phyloP scores from a whole-genome alignment of 2,329 filamentous ascomycete genomes.

The Rasamsonia emersonii region DNA sequence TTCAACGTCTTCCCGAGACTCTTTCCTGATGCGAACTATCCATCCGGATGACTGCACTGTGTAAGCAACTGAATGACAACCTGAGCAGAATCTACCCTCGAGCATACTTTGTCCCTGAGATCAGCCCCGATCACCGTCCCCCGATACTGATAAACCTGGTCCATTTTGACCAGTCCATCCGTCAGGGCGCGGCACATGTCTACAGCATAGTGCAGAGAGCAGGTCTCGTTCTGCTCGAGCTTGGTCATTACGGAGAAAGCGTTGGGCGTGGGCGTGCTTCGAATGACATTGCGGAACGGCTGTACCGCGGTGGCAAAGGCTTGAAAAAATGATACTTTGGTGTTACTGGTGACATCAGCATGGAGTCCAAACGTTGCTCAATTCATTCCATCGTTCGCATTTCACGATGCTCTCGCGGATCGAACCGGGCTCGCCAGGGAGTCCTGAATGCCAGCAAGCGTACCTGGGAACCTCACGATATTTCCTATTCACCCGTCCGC shows the following conservation, averaged over 20 bases:
- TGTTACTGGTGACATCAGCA: constrained; percentile 39
- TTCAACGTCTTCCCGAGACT: constrained; percentile 22
- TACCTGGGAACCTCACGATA: constrained; percentile 54
- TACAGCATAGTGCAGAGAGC: constrained; percentile 49
- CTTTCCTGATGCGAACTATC: constrained; percentile 23
- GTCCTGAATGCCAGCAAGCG: too few species aligned
- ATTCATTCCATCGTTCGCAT: too few species aligned
- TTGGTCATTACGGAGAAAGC: constrained; percentile 46
- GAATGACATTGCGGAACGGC: constrained; percentile 45
- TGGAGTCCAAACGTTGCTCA: too few species aligned
- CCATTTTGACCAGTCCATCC: constrained; percentile 28
- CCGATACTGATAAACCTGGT: constrained; percentile 24
- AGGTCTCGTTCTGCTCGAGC: constrained; percentile 50
- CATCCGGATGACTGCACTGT: constrained; percentile 19
- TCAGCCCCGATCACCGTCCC: constrained; percentile 28
- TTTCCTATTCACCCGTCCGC: constrained; percentile 42
- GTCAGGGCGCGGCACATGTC: constrained; percentile 45
- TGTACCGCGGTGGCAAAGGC: constrained; percentile 47
- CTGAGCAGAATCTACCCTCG: neutral
- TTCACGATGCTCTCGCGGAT: too few species aligned
- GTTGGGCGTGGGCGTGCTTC: constrained; percentile 42
- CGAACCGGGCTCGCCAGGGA: too few species aligned
- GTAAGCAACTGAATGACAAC: constrained; percentile 8
- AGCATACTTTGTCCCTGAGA: constrained; percentile 20
- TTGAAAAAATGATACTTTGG: constrained; percentile 52